Evolutionary conservation across 2,329 filamentous ascomycete genomes (phyloP).

Genomic region (Fusarium sp.): DNA sequence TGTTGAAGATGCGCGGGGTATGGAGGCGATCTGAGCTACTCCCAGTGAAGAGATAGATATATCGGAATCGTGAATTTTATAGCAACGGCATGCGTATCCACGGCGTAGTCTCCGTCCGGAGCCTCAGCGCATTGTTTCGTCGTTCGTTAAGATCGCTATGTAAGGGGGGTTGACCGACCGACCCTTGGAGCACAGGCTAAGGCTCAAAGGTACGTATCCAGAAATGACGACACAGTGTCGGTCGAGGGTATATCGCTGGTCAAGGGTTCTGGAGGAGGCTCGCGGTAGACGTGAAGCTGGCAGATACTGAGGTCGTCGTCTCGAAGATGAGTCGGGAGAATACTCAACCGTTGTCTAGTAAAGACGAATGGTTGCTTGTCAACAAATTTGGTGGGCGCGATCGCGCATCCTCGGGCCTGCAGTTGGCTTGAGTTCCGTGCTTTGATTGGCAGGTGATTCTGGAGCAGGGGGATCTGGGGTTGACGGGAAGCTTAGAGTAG

Average conservation of each 20-base stretch:
- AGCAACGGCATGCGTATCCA: conserved; percentile 32
- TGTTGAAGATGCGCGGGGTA: conserved; percentile 47
- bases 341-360: conserved; percentile 35
- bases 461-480: conserved; percentile 44
- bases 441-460: conserved; percentile 49
- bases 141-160: conserved; percentile 16
- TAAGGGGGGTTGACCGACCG: conserved; percentile 31
- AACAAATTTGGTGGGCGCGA: conserved; percentile 49
- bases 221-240: conserved; percentile 47
- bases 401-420: conserved; percentile 28
- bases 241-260: conserved; percentile 21
- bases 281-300: conserved; percentile 2
- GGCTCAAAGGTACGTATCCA: conserved; percentile 33
- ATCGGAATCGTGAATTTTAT: conserved; percentile 28
- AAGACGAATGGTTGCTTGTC: conserved; percentile 46
- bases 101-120: conserved; percentile 38
- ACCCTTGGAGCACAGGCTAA: conserved; percentile 33
- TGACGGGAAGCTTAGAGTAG: conserved; percentile 20
- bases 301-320: conserved; percentile 19
- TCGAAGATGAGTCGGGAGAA: conserved; percentile 24
- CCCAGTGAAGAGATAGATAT: conserved; percentile 3
- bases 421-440: conserved; percentile 42
- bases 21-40: conserved; percentile 26
- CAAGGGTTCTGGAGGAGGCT: conserved; percentile 11
- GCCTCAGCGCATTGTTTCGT: conserved; percentile 45